Base-by-base conservation (phyloP, 2,329 filamentous ascomycete species). In the Fusarium goolgardi region DNA sequence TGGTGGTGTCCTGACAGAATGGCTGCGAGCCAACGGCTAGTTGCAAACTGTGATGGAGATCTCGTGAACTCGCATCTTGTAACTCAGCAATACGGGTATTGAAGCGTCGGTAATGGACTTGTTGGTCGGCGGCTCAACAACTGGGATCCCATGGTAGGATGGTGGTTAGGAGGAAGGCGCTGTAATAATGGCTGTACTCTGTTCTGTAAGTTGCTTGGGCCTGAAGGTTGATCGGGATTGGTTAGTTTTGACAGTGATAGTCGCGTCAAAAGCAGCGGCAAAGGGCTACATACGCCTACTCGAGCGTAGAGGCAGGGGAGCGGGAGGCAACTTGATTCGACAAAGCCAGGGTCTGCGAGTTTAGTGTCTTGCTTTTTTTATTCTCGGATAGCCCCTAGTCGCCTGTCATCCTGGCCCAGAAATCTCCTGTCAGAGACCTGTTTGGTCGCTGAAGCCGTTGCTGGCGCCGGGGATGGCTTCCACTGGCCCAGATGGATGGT, bases 261-360 rank as follows among this genome's bases (percentile, higher is more conserved):
- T 60, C 63, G 63, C 70, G 67, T 70, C 63, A 63, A 72, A 73
- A 73, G 71, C 71, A 65, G 71, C 71, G 65, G 66, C 67, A 72
- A 56, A 44, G 56, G 57, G 35, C 65, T 68, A 70, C 63, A 46
- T 68, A 70, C 63, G 50, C 71, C 66, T 49, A 59, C 41, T 69
- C 50, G 62, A 67, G 66, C 34, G 58, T 67, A 67, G 57, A 27
- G 49, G 35, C 27, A 71, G 65, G 55, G 62, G 52, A 31, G 47
- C 55, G 53, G 66, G 60, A 68, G 63, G 59, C 45, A 59, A 56
- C 31, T 44, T 59, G 69, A 72, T 71, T 62, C 56, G 69, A 63
- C 29, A 21, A 53, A 39, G 44, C 61, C 65, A 37, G 67, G 64
- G 41, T 55, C 54, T 51, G 56, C 27, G 58, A 41, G 34, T 43